Evolutionary conservation across 192 early-diverging fungal genomes (phyloP).

Genomic region (Gonapodya prolifera): DNA sequence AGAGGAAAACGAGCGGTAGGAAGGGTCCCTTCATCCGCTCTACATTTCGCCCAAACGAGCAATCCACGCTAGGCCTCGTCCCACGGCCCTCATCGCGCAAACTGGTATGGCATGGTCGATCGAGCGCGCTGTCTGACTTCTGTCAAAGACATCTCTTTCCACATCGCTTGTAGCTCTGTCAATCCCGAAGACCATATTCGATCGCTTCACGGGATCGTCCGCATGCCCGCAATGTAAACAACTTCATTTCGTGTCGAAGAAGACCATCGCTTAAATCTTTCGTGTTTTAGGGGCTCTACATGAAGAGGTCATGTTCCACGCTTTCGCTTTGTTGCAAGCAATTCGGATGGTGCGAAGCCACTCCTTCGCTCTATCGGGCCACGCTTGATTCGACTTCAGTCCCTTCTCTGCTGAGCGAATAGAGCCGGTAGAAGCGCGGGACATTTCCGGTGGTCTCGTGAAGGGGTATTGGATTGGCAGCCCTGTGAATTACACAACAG

Average conservation of each 20-base stretch:
- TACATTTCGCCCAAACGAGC: neutral
- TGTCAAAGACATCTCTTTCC: neutral
- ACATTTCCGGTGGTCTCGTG: neutral
- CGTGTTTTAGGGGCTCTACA: neutral
- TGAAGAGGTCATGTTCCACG: neutral
- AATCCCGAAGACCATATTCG: neutral
- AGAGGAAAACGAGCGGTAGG: neutral
- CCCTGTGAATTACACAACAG: neutral
- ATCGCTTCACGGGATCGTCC: neutral
- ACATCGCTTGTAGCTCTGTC: neutral
- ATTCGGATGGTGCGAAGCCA: neutral
- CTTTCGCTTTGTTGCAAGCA: neutral
- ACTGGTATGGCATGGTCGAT: neutral
- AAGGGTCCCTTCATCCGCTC: neutral
- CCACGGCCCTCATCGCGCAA: neutral
- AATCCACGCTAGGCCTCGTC: neutral
- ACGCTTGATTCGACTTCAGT: neutral
- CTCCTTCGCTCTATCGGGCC: neutral
- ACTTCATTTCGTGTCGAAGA: neutral
- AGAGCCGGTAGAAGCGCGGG: neutral
- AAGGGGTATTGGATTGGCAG: neutral
- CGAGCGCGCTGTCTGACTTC: neutral
- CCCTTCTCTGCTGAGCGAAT: neutral
- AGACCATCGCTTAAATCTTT: neutral
- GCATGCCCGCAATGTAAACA: neutral